Conservation (phyloP, 2,329 filamentous ascomycete species). For the Paramyrothecium sp. region DNA sequence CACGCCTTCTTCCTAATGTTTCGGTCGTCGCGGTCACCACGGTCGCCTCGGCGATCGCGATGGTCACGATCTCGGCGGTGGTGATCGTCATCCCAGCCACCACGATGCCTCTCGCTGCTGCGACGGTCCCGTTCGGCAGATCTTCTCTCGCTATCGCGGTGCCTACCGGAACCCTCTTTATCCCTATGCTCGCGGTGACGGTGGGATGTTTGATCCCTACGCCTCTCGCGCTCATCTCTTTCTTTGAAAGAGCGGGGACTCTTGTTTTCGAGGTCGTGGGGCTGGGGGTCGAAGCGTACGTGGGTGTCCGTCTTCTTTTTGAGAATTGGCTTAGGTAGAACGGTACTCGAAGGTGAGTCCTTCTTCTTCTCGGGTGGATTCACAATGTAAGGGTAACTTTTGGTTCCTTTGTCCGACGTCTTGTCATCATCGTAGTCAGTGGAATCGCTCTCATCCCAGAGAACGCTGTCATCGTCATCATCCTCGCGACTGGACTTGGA, state of each 20-base stretch:
- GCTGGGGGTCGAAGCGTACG: conserved; percentile 51
- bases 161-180: conserved; percentile 15
- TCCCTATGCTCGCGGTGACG: conserved; percentile 25
- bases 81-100: conserved; percentile 31
- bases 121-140: conserved; percentile 24
- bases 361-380: conserved; percentile 30
- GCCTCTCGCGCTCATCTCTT: conserved; percentile 25
- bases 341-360: conserved; percentile 32
- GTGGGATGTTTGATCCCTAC: conserved; percentile 2
- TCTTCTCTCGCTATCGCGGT: conserved; percentile 22
- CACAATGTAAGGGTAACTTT: conserved; percentile 35
- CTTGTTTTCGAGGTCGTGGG: conserved; percentile 39
- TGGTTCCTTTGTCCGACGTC: conserved; percentile 24
- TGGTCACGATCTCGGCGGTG: conserved; percentile 43
- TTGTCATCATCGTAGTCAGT: conserved; percentile 33
- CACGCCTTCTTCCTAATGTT: conserved; percentile 42
- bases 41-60: conserved; percentile 36
- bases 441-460: conserved; percentile 27
- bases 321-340: conserved; percentile 55
- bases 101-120: conserved; percentile 27
- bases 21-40: conserved; percentile 31
- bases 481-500: conserved; percentile 32
- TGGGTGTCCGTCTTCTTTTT: conserved; percentile 60
- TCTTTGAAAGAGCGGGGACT: conserved; percentile 26
- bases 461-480: conserved; percentile 23